phyloP scores from a whole-genome alignment of 106 monocot species.

The Phalaenopsis aphrodite region DNA sequence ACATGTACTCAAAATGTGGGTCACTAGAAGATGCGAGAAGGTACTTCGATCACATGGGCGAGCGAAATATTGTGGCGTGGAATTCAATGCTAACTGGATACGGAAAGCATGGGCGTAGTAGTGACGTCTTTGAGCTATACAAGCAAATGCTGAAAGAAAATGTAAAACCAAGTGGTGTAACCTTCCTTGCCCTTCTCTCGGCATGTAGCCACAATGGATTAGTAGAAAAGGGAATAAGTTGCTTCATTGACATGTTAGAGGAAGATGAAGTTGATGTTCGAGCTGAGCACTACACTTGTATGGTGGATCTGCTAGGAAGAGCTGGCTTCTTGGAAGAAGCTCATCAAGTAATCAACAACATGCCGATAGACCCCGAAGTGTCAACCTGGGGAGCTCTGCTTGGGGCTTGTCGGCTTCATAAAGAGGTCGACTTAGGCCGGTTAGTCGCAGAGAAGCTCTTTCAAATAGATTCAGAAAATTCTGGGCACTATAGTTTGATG shows the following conservation, averaged over 20 bases:
- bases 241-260: slow-evolving; percentile 20
- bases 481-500: slow-evolving; percentile 36
- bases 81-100: slow-evolving; percentile 27
- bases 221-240: slow-evolving; percentile 23
- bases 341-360: slow-evolving; percentile 21
- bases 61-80: slow-evolving; percentile 24
- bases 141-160: slow-evolving; percentile 18
- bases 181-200: slow-evolving; percentile 27
- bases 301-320: slow-evolving; percentile 43
- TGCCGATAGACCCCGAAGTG: slow-evolving; percentile 32
- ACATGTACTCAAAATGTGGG: slow-evolving; percentile 36
- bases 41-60: slow-evolving; percentile 11
- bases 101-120: slow-evolving; percentile 22
- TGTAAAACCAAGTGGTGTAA: slow-evolving; percentile 21
- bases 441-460: slow-evolving; percentile 23
- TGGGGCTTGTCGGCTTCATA: slow-evolving; percentile 26
- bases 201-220: slow-evolving; percentile 40
- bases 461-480: slow-evolving; percentile 28
- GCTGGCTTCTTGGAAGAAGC: slow-evolving; percentile 29
- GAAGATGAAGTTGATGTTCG: slow-evolving; percentile 14
- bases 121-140: slow-evolving; percentile 16
- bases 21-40: slow-evolving; percentile 18
- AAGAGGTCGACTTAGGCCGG: slow-evolving; percentile 23
- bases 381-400: slow-evolving; percentile 34
- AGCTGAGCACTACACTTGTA: slow-evolving; percentile 32